Evolutionary conservation across 2,329 filamentous ascomycete species (phyloP), one percentile per base, ranked within the genome.

Genomic region (Exophiala viscosa): DNA sequence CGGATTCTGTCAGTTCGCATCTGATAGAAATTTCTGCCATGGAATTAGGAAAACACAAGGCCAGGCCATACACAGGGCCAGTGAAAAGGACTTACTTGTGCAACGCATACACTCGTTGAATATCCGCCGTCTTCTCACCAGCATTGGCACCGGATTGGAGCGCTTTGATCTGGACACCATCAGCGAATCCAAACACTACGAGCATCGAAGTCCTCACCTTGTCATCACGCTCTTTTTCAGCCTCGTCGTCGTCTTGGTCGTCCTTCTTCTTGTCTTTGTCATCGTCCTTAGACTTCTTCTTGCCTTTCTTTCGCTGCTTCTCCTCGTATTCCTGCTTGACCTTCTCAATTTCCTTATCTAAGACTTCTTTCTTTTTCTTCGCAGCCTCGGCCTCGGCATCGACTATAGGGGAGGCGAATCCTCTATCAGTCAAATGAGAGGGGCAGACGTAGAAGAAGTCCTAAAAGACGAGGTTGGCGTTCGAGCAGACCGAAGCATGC

Each of bases 381-480:
- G 66, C 68, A 13, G 66, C 71, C 51, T 70, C 69, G 18, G 67
- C 68, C 45, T 73, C 73, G 40, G 69, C 62, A 55, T 76, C 71
- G 34, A 77, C 60, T 35, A 78, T 67, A 3, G 83, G 76, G 18
- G 77, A 77, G 65, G 88, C 92, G 69, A 96, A 97, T 36, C 86
- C 83, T 31, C 76, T 77, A 65, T 97, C 93, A 64, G 87, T 88
- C 7, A 97, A 75, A 70, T 99, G 93, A 31, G 80, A 76, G 5
- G 84, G 78, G 64, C 93, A 99, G 40, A 95, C 82, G 67, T 95
- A 96, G 74, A 99, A 97, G 72, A 90, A 95, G 67, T 96, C 90
- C 83, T 85, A 58, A 14, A 36, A 62, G 45, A 40, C 3, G n/a
- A 14, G 15, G 18, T 48, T 54, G 52, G 45, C 48, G 32, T 47